These are phyloP conservation scores for Tetradesmus lagerheimii DNA, from an alignment of 139 green algal species.

Conservation along the genomic window DNA sequence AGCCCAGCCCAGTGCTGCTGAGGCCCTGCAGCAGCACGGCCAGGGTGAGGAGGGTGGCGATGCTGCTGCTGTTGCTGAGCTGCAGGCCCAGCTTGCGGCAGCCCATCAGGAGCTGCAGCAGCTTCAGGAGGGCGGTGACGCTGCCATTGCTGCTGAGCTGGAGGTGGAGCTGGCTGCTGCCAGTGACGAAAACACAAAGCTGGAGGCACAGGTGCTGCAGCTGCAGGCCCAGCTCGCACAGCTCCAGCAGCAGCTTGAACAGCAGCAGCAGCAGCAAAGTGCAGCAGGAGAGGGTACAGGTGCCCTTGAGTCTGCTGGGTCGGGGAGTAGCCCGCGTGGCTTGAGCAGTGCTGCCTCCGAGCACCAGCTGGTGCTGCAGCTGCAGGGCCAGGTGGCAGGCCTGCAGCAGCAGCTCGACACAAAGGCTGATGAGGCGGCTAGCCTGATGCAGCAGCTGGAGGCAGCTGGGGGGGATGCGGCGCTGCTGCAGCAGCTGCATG, in stretches of 20 bases:
- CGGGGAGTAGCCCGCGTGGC: no score
- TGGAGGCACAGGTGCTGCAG: background rate
- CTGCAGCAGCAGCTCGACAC: constrained; percentile 24
- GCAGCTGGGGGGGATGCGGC: background rate
- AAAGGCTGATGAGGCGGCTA: background rate
- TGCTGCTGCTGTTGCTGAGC: background rate
- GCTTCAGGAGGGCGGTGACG: background rate
- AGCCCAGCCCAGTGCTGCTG: background rate
- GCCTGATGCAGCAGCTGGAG: background rate
- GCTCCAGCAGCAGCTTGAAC: constrained; percentile 16
- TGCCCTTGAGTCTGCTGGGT: background rate
- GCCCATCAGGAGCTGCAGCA: background rate
- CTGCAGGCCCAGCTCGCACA: background rate
- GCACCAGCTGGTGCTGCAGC: background rate
- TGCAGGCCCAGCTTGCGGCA: background rate
- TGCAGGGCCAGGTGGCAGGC: background rate
- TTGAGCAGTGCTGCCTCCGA: background rate
- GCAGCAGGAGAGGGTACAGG: background rate
- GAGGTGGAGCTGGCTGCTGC: background rate
- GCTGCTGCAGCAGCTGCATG: constrained; percentile 17
- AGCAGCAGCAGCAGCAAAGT: background rate
- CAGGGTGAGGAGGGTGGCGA: background rate
- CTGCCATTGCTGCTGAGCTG: background rate
- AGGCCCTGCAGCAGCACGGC: background rate
- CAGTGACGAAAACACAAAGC: background rate